Evolutionary conservation across 1,139 yeast species (phyloP), one percentile per base, ranked within the genome.

Genomic region (Nakaseomyces uthaithaninus): DNA sequence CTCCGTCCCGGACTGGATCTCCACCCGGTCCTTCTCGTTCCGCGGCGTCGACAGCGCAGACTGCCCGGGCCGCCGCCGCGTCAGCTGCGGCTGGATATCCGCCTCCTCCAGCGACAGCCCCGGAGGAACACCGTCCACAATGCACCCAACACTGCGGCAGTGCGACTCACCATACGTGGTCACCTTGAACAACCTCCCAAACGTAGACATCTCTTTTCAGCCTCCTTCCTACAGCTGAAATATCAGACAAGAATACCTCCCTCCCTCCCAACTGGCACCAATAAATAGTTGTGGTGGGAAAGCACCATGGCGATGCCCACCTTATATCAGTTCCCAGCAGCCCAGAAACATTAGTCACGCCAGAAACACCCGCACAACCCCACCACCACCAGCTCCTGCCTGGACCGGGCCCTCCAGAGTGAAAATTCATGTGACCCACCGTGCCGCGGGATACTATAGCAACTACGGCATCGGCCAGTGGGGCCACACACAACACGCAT

Each of bases 131-230:
- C 98, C 98, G 55, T 91, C 98, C 36, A 91, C 96, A 47, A 91
- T 91, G 67, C 98, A 91, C 23, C 98, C 98, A 33, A 91, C 98
- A n/a, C 95, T 85, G 58, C 78, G 82, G 68, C 98, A 91, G 69
- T 91, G 98, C 16, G 96, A 87, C 63, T 91, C 98, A 49, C 98
- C 98, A 69, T 86, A 91, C 22, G 97, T 91, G 49, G 97, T 87
- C 47, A 91, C 97, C 51, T 68, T 67, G 66, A 78, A 78, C 36
- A 69, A 48, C 14, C 68, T 66, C 44, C 86, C 86, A 55, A 79
- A 79, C 12, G 80, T 69, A 30, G 85, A 77, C 86, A 79, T 79
- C 27, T 26, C 46, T 20, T n/a, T 25, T 14, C 27, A n/a, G n/a
- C n/a, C n/a, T n/a, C n/a, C n/a, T n/a, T n/a, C n/a, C n/a, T n/a